Conservation (phyloP, 2,329 filamentous ascomycete genomes). For the Ophiosphaerella herpotricha region DNA sequence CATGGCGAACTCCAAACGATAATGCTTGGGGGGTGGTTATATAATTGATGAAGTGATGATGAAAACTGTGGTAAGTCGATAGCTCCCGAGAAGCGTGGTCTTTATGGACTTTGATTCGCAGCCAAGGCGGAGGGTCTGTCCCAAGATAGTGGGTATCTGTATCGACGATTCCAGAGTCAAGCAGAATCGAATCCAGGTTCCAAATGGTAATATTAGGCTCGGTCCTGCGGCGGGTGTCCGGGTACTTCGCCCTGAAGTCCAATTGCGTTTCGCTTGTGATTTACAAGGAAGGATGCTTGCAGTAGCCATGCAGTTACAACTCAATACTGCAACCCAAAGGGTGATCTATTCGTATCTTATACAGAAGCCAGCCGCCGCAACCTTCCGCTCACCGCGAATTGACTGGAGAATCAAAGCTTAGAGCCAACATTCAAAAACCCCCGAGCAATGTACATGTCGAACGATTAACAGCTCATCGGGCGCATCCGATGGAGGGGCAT, state of each 20-base stretch:
- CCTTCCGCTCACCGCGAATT: conserved; percentile 22
- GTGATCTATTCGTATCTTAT: conserved; percentile 19
- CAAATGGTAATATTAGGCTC: conserved; percentile 21
- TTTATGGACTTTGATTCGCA: neutral
- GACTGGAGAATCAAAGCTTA: conserved; percentile 9
- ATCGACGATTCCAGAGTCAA: conserved; percentile 31
- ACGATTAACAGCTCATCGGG: conserved; percentile 33
- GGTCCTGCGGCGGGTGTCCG: conserved; percentile 19
- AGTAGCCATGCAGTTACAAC: conserved; percentile 23
- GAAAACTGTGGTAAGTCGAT: neutral
- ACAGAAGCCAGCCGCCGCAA: conserved; percentile 10
- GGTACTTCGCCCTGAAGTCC: conserved; percentile 16
- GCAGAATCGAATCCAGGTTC: conserved; percentile 7
- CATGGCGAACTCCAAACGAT: conserved; percentile 19
- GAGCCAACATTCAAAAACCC: conserved; percentile 7
- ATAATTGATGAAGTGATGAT: neutral
- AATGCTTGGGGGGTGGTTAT: conserved; percentile 7
- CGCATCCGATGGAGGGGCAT: conserved; percentile 20
- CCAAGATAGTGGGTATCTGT: conserved; percentile 14
- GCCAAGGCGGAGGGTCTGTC: conserved; percentile 3
- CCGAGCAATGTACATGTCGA: conserved; percentile 18
- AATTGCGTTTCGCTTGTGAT: conserved; percentile 26
- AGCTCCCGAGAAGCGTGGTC: neutral
- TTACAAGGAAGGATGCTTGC: conserved; percentile 23
- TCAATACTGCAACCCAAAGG: conserved; percentile 23